A percentile compares a stretch with the other conserved stretches of the same genome.
Conservation (phyloP, 1,284 basidiomycete species). For the Phellopilus nigrolimitatus region DNA sequence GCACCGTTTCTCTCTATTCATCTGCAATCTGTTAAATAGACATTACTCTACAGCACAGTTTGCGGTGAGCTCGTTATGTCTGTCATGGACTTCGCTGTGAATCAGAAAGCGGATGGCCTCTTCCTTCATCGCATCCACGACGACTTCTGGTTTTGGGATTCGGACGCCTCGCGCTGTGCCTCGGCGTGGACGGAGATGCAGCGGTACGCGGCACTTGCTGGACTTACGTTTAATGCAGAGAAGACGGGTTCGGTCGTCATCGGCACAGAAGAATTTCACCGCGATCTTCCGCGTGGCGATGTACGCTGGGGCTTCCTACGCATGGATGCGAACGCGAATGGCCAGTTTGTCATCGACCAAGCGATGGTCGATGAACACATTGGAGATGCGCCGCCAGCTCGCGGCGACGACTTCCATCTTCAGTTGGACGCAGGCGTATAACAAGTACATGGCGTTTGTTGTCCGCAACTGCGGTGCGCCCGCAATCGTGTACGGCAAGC, state of each 20-base stretch:
- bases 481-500: constrained; percentile 33
- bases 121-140: constrained; percentile 39
- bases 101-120: constrained; percentile 34
- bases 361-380: constrained; percentile 35
- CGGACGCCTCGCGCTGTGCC: constrained; percentile 29
- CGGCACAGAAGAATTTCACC: constrained; percentile 21
- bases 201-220: constrained; percentile 31
- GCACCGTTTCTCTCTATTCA: neutral
- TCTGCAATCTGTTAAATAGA: neutral
- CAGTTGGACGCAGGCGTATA: constrained; percentile 40
- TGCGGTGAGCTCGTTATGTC: constrained; percentile 37
- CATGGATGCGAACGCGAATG: constrained; percentile 29
- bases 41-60: constrained; percentile 23
- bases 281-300: constrained; percentile 32
- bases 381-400: constrained; percentile 37
- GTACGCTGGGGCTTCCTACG: constrained; percentile 40
- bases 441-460: constrained; percentile 42
- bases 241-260: constrained; percentile 38
- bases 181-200: constrained; percentile 37
- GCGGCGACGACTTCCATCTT: constrained; percentile 36
- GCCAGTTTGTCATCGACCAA: constrained; percentile 37
- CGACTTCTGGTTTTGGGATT: constrained; percentile 38
- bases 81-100: constrained; percentile 41
- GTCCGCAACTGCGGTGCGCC: constrained; percentile 37
- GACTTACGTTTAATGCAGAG: constrained; percentile 33